Evolutionary conservation across 306 rosid genomes (phyloP), one percentile per base, ranked within the genome.

Genomic region (Begonia fuchsioides): DNA sequence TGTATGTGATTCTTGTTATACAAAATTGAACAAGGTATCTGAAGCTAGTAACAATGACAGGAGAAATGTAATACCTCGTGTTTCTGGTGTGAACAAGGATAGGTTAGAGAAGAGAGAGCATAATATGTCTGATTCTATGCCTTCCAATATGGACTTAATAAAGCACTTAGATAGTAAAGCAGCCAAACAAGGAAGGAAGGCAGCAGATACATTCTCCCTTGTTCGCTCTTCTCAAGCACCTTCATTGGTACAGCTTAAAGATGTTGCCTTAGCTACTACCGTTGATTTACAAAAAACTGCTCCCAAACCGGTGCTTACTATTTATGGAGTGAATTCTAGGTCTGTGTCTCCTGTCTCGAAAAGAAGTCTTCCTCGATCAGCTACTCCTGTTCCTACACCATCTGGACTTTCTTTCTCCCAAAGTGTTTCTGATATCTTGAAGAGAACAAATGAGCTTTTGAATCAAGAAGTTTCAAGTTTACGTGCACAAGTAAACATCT

Each of bases 291-390:
- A 73, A 63, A 77, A 83, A 57, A 61, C 82, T 18, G 76, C 60
- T 61, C 96, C 98, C 53, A 85, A 63, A 62, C 94, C 86, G 1
- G 74, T 68, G 59, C 74, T 79, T 58, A 76, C 87, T 13, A 55
- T 87, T 47, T 75, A 95, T 20, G 95, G 86, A 54, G 87, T 72
- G 48, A 92, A 77, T 71, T 85, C 93, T 5, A 79, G 96, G 68
- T 75, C 94, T 0, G 85, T 79, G 51, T 90, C 98, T 6, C 98
- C 98, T 54, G 77, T 85, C 69, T 92, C 98, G 1, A 75, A 94
- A 69, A 77, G 90, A 68, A 82, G 94, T 59, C 98, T 96, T 35
- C 96, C 96, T 38, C 98, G 98, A 54, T 92, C 93, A 6, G 95
- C 98, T 13, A 92, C 96, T 0, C 98, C 98, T 46, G 73, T 82